A percentile compares a stretch with the other conserved stretches of the same genome.
phyloP scores from a whole-genome alignment of 2,329 filamentous ascomycete species.

The Coniochaeta sp. region DNA sequence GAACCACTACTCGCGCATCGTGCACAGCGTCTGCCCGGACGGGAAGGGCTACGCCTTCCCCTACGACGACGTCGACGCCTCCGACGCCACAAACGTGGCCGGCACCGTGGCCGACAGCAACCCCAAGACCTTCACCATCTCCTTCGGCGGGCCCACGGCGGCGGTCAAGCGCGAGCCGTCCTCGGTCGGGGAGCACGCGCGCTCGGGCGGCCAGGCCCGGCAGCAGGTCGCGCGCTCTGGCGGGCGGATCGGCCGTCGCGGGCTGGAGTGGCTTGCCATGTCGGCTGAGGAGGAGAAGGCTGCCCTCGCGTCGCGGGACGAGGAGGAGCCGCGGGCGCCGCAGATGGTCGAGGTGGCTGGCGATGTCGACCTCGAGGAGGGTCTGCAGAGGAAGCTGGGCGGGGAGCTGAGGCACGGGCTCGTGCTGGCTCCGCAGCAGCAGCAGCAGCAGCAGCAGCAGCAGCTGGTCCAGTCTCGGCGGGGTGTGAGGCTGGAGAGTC shows the following conservation, averaged over 20 bases:
- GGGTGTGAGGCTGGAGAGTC: neutral
- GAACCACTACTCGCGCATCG: constrained; percentile 61
- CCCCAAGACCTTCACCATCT: constrained; percentile 48
- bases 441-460: too few species aligned
- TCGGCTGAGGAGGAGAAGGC: constrained; percentile 8
- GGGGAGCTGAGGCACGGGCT: neutral
- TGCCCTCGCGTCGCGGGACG: neutral
- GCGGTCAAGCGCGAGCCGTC: neutral
- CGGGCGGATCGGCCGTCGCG: constrained; percentile 4
- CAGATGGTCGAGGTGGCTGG: constrained; percentile 1
- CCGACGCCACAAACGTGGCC: constrained; percentile 49
- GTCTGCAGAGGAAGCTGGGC: constrained; percentile 5
- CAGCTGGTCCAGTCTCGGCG: too few species aligned
- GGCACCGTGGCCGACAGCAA: constrained; percentile 52
- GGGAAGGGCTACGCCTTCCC: constrained; percentile 62
- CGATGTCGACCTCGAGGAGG: constrained; percentile 9
- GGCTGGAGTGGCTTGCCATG: constrained; percentile 1
- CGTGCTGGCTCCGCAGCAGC: neutral
- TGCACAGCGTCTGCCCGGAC: constrained; percentile 52
- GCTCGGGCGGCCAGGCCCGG: neutral
- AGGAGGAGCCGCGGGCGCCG: neutral
- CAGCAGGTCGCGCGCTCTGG: neutral
- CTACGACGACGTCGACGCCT: constrained; percentile 60
- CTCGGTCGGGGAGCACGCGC: constrained; percentile 3
- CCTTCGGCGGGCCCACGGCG: constrained; percentile 36